Base-by-base conservation (phyloP, 1,284 basidiomycete genomes). In the Cutaneotrichosporon sp. region DNA sequence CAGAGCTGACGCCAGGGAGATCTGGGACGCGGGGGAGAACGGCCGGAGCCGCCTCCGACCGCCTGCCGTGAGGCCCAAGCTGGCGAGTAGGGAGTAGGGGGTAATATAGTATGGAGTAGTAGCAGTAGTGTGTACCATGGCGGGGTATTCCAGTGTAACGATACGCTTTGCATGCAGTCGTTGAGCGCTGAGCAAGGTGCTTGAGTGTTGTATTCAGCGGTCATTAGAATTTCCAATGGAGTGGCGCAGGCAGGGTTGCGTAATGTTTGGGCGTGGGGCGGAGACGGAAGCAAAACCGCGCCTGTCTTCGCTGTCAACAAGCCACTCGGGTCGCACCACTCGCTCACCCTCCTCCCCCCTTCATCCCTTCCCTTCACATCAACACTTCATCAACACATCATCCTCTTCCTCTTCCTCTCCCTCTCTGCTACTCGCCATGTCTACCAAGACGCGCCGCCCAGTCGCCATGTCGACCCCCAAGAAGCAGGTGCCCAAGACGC, bases 1-100 rank as follows among this genome's bases (percentile, higher is more conserved):
- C 29, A 4, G 31, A 10, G 47, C 54, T 50, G 60, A 54, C 50
- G 34, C 5, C 54, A 74, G 71, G 55, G 74, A 77, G 25, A 72
- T 78, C 47, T 78, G 76, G 74, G 69, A 73, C 49, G 64, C 69
- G 7, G 76, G 74, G 53, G 73, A 74, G 63, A 75, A 72, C 58
- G 74, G 73, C 20, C 59, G 62, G 24, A 57, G 74, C 16, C 43
- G 25, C 16, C 34, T 56, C 16, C 43, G 55, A 13, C 47, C 55
- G 45, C 45, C 55, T 42, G 38, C 18, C 8, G 24, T 55, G 55
- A 45, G 55, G 10, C 55, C 55, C 8, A 55, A 55, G 42, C 36
- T 42, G 38, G 18, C 18, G 16, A 42, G 18, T 42, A 42, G 38
- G 38, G 38, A 42, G 38, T 42, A 36, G 34, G 11, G 10, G 18